These are phyloP conservation scores for Calonectria leucothoes DNA, from an alignment of 2,329 filamentous ascomycete genomes.

Conservation along the genomic window DNA sequence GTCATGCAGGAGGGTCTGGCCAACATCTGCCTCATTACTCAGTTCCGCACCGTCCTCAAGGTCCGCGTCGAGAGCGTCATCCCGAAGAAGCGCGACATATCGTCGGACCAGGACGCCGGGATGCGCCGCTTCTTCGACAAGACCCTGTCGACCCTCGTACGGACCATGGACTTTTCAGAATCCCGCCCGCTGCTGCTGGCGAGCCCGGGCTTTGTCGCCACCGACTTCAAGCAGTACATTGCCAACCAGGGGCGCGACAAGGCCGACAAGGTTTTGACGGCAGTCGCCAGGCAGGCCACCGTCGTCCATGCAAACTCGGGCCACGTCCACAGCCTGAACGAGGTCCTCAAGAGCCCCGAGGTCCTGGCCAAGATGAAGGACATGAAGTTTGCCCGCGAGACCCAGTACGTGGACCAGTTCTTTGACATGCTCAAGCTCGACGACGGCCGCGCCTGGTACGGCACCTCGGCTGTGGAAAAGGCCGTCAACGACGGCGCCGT, in stretches of 20 bases:
- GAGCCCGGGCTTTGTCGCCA: constrained; percentile 88
- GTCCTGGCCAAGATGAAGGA: constrained; percentile 83
- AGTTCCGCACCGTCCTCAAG: constrained; percentile 81
- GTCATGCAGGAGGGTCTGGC: constrained; percentile 92
- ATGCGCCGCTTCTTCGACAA: constrained; percentile 81
- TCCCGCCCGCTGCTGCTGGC: constrained; percentile 84
- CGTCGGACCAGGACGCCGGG: constrained; percentile 75
- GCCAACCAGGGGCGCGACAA: constrained; percentile 68
- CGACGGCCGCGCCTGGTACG: constrained; percentile 92
- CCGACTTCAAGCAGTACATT: constrained; percentile 81
- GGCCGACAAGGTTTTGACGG: constrained; percentile 76
- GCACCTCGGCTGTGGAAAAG: constrained; percentile 81
- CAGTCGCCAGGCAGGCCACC: constrained; percentile 70
- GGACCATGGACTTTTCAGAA: constrained; percentile 79
- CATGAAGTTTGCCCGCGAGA: constrained; percentile 89
- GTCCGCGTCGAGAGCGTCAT: constrained; percentile 71
- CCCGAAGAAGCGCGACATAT: constrained; percentile 74
- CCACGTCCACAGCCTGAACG: constrained; percentile 87
- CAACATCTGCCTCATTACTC: constrained; percentile 85
- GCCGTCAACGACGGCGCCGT: constrained; percentile 91
- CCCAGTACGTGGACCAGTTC: constrained; percentile 86
- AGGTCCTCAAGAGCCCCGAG: constrained; percentile 85
- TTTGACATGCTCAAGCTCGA: constrained; percentile 82
- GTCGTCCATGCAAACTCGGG: constrained; percentile 88
- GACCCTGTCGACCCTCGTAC: constrained; percentile 78